Percentiles rank a stretch among this genome's conserved stretches.
phyloP scores from a whole-genome alignment of 1,139 yeast genomes.

The Geotrichum bryndzae region DNA sequence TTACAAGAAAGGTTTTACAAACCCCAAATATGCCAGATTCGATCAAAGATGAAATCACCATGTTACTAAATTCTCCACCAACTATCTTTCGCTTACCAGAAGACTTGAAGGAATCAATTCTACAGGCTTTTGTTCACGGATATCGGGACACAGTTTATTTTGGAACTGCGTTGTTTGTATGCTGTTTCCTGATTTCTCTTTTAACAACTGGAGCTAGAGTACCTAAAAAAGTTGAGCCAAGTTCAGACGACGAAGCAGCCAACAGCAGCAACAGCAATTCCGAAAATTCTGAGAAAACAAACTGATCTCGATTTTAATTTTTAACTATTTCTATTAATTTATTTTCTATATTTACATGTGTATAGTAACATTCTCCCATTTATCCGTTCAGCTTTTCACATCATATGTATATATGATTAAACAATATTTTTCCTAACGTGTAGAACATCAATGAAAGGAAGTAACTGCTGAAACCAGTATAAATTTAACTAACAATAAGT shows the following conservation, averaged over 20 bases:
- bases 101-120: not conserved
- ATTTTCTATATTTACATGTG: too few species aligned
- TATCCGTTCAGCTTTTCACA: too few species aligned
- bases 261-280: not conserved
- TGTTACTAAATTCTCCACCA: not conserved
- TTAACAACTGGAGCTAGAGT: conserved; percentile 25
- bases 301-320: too few species aligned
- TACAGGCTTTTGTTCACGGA: conserved; percentile 22
- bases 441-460: too few species aligned
- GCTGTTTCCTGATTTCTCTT: conserved; percentile 19
- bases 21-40: not conserved
- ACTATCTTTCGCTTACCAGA: not conserved
- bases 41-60: not conserved
- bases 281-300: not conserved
- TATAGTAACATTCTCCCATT: too few species aligned
- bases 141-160: conserved; percentile 25
- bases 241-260: not conserved
- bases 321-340: too few species aligned
- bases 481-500: too few species aligned
- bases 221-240: conserved; percentile 8
- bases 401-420: too few species aligned
- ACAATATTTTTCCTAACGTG: too few species aligned
- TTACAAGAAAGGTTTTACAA: conserved; percentile 15
- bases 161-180: conserved; percentile 21
- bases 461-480: too few species aligned